Evolutionary conservation across 371 early-diverging fungal species (phyloP).

Genomic region (Zychaea mexicana): DNA sequence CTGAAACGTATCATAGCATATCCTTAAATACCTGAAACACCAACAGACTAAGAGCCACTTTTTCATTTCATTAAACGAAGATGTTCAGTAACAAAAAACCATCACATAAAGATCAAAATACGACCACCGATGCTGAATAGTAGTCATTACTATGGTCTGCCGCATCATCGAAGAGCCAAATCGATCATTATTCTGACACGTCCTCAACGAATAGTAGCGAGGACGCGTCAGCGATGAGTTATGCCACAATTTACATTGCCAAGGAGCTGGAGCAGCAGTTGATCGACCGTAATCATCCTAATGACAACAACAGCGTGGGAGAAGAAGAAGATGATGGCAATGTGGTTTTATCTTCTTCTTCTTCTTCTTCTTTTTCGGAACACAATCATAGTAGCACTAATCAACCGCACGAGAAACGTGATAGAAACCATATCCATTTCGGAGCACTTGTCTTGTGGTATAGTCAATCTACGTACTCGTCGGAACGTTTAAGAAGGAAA

Average conservation of each 20-base stretch:
- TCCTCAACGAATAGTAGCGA: background rate
- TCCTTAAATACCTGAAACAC: background rate
- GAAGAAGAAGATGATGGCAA: background rate
- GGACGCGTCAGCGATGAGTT: background rate
- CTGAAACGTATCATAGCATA: constrained; percentile 3
- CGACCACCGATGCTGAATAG: too few relatives aligned
- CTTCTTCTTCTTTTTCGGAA: too few relatives aligned
- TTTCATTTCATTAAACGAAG: background rate
- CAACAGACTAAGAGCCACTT: background rate
- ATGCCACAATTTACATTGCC: constrained; percentile 1
- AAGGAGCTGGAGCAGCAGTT: constrained; percentile 1
- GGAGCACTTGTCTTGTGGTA: too few relatives aligned
- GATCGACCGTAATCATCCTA: background rate
- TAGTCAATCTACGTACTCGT: too few relatives aligned
- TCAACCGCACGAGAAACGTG: too few relatives aligned
- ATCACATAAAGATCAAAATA: background rate
- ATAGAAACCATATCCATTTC: too few relatives aligned
- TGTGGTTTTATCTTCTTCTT: background rate
- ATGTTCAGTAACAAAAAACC: too few relatives aligned
- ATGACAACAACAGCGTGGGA: too few relatives aligned
- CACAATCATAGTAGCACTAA: too few relatives aligned
- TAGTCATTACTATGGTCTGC: background rate
- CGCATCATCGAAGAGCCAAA: background rate
- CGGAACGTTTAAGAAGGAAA: too few relatives aligned
- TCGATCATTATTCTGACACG: background rate